Base-by-base conservation (phyloP, 495 filamentous ascomycete species). In the Neurospora africana region DNA sequence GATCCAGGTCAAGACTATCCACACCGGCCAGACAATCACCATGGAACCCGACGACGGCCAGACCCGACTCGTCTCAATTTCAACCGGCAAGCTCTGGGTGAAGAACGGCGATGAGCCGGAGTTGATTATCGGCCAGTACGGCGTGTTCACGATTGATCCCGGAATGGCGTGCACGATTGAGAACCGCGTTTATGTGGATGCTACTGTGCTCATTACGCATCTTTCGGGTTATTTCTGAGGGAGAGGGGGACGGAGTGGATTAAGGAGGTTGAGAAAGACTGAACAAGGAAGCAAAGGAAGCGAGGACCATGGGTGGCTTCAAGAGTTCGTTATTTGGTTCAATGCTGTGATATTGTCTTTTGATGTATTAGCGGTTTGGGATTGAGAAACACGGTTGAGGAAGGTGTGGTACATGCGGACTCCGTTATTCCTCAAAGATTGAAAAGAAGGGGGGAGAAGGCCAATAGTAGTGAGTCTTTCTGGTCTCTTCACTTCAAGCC, bases 101-200 rank as follows among this genome's bases (percentile, higher is more conserved):
- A 74, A 71, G 44, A 61, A 76, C 0, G 79, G 77, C 0, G 74
- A 72, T 6, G 77, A 77, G 44, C 72, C 75, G 5, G 78, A 81
- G 53, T 81, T 85, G 44, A 43, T 69, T 6, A 78, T 84, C 4
- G 82, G 83, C 0, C 76, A 77, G 2, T 75, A 81, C 30, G 82
- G 81, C 35, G 72, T 82, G 69, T 73, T 83, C 30, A 76, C 69
- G 69, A 74, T 83, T 23, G 75, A 73, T 53, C 70, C 78, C 1
- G 77, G 78, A 1, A 41, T 69, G 8, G 37, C 38, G 10, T 79
- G 79, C 65, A 75, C 40, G 38, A 73, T 78, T 4, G 65, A 69
- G 76, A 83, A 83, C 36, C 74, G 61, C 68, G 72, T 81, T 33
- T 82, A 82, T 67, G 36, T 80, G 11, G 79, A 83, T 61, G 81